phyloP scores from a whole-genome alignment of 179 eudicot species.

The Pouteria campechiana region DNA sequence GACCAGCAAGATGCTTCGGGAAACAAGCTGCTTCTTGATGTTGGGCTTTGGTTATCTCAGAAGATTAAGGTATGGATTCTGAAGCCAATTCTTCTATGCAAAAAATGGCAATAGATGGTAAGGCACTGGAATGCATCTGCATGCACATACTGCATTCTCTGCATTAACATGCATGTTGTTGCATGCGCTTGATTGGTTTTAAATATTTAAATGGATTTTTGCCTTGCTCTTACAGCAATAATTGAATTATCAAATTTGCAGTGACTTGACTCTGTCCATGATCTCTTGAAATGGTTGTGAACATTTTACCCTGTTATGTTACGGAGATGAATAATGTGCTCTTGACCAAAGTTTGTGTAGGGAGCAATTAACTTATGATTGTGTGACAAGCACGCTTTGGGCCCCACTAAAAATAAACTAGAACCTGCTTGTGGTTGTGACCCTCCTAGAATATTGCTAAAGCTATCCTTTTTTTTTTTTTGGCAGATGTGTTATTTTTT shows the following conservation, averaged over 20 bases:
- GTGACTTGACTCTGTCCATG: too few relatives aligned
- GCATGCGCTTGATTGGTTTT: neutral
- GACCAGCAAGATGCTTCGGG: conserved; percentile 77
- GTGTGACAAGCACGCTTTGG: too few relatives aligned
- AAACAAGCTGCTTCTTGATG: conserved; percentile 64
- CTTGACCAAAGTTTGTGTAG: too few relatives aligned
- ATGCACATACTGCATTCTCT: neutral
- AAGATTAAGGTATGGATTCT: conserved; percentile 58
- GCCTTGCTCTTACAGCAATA: neutral
- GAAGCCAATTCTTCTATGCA: neutral
- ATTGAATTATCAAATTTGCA: neutral
- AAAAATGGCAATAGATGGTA: too few relatives aligned
- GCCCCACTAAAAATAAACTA: too few relatives aligned
- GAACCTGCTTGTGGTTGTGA: too few relatives aligned
- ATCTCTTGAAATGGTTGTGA: too few relatives aligned
- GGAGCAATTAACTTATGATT: too few relatives aligned
- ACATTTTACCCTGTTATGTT: too few relatives aligned
- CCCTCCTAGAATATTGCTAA: neutral
- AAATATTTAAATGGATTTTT: neutral
- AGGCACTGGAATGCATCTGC: neutral
- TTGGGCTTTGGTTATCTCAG: conserved; percentile 75
- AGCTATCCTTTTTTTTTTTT: neutral
- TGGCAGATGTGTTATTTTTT: neutral
- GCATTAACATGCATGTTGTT: neutral
- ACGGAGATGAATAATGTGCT: too few relatives aligned